Evolutionary conservation across 148 eudicot genomes (phyloP).

Genomic region (Beta vulgaris): DNA sequence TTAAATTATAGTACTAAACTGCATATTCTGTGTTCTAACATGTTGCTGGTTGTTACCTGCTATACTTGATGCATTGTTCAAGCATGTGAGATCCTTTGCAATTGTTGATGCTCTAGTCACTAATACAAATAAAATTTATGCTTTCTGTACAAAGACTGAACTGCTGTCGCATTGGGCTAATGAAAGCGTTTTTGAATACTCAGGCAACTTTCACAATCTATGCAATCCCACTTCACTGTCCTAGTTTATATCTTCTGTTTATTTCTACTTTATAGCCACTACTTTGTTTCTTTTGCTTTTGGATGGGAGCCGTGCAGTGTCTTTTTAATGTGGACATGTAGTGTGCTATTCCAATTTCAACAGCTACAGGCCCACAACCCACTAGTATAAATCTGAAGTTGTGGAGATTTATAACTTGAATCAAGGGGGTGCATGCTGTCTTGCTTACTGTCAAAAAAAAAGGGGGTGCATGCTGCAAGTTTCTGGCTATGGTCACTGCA

Average conservation of each 20-base stretch:
- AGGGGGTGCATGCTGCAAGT: not conserved
- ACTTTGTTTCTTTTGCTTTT: too few species aligned
- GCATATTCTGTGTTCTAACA: not conserved
- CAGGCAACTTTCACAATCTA: not conserved
- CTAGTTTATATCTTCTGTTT: not conserved
- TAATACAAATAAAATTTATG: not conserved
- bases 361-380: too few species aligned
- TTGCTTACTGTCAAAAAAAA: too few species aligned
- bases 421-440: too few species aligned
- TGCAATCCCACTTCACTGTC: not conserved
- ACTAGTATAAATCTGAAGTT: too few species aligned
- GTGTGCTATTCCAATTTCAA: too few species aligned
- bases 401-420: too few species aligned
- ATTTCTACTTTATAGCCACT: too few species aligned
- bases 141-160: not conserved
- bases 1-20: not conserved
- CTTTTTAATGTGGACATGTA: too few species aligned
- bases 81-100: not conserved
- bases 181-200: not conserved
- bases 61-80: not conserved
- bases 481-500: not conserved
- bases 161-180: not conserved
- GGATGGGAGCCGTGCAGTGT: too few species aligned
- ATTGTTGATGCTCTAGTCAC: not conserved
- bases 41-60: not conserved